A percentile compares a stretch with the other conserved stretches of the same genome.
These are phyloP conservation scores for Pleurotus pulmonarius DNA, from an alignment of 768 basidiomycete species.

Conservation along the genomic window DNA sequence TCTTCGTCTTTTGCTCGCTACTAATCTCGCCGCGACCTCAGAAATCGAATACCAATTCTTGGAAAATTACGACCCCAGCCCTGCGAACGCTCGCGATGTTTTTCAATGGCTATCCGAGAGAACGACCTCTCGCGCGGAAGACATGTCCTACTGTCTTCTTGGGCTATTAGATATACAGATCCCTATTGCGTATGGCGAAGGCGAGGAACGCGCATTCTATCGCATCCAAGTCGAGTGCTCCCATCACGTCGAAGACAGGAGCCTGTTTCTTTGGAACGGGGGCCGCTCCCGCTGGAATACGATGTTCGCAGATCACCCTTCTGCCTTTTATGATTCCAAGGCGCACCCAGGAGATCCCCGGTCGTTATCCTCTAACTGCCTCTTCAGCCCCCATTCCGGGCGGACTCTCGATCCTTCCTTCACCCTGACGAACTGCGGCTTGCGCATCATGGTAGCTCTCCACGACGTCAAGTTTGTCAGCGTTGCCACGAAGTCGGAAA, in stretches of 20 bases:
- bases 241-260: background rate
- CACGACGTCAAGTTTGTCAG: background rate
- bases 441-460: background rate
- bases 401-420: background rate
- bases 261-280: background rate
- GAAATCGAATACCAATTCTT: too few relatives aligned
- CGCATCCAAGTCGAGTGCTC: background rate
- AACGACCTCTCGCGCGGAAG: background rate
- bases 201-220: background rate
- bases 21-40: too few relatives aligned
- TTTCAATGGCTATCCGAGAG: background rate
- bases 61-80: too few relatives aligned
- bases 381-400: background rate
- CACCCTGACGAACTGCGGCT: background rate
- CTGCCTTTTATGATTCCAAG: constrained; percentile 13
- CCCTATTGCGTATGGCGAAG: background rate
- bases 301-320: background rate
- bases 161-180: background rate
- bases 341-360: too few relatives aligned
- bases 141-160: constrained; percentile 1
- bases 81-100: background rate
- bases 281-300: background rate
- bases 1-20: background rate
- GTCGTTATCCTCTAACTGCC: too few relatives aligned
- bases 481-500: background rate